A percentile compares a stretch with the other conserved stretches of the same genome.
Evolutionary conservation across 768 basidiomycete species (phyloP).

Genomic region (Pleurotus tuber-regium): DNA sequence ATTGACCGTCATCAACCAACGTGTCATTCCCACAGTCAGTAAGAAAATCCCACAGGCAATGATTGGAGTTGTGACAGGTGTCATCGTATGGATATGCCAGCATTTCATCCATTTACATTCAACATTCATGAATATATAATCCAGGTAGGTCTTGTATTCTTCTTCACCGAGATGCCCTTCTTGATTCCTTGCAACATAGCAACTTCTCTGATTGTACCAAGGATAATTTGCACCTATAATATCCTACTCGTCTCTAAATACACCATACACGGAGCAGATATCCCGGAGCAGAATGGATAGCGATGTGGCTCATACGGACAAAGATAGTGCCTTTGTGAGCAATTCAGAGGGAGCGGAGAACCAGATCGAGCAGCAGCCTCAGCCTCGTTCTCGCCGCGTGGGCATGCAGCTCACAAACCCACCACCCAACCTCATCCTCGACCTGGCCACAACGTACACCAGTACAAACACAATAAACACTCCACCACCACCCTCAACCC

Average conservation of each 20-base stretch:
- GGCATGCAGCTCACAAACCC: conserved; percentile 7
- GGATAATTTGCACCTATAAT: background rate
- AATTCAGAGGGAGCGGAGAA: background rate
- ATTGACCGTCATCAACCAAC: too few species aligned
- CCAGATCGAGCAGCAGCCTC: conserved; percentile 8
- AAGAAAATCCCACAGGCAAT: background rate
- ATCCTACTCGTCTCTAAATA: background rate
- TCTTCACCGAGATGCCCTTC: background rate
- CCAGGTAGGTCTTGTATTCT: background rate
- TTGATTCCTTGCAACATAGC: background rate
- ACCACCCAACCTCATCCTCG: conserved; percentile 9
- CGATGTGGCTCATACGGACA: conserved; percentile 3
- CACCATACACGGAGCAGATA: background rate
- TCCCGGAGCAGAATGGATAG: conserved; percentile 1
- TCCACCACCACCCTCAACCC: conserved; percentile 2
- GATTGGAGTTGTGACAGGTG: background rate
- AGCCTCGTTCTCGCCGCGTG: conserved; percentile 10
- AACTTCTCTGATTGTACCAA: background rate
- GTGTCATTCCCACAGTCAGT: conserved; percentile 5
- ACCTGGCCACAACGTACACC: conserved; percentile 8
- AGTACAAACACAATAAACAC: conserved; percentile 7
- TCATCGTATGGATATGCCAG: conserved; percentile 9
- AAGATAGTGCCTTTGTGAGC: background rate
- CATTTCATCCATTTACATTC: conserved; percentile 7
- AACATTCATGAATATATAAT: conserved; percentile 1